phyloP scores from a whole-genome alignment of 2,329 filamentous ascomycete genomes.

The Parastagonospora nodorum region DNA sequence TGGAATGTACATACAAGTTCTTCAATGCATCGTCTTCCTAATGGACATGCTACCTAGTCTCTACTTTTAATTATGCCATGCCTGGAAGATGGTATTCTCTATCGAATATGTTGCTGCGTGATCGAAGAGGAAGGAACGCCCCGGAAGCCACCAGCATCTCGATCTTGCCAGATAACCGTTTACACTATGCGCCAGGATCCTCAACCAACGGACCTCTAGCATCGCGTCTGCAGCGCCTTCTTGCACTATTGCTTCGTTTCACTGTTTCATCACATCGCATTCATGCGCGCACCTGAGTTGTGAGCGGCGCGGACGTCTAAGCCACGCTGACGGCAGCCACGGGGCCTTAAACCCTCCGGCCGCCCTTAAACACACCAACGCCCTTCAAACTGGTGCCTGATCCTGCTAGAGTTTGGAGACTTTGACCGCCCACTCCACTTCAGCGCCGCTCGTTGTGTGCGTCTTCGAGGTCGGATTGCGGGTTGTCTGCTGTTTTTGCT shows the following conservation, averaged over 20 bases:
- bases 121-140: conserved; percentile 10
- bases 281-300: conserved; percentile 22
- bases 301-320: conserved; percentile 27
- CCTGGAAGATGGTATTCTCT: no score
- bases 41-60: no score
- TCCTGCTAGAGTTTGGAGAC: conserved; percentile 18
- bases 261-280: conserved; percentile 22
- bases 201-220: not conserved
- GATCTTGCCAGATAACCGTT: conserved; percentile 21
- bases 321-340: conserved; percentile 32
- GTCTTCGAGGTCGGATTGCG: conserved; percentile 7
- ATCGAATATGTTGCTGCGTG: not conserved
- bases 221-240: not conserved
- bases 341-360: conserved; percentile 8
- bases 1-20: no score
- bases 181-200: not conserved
- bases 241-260: conserved; percentile 2
- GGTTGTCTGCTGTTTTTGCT: conserved; percentile 2
- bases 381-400: conserved; percentile 41
- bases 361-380: conserved; percentile 14
- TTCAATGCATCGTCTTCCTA: no score
- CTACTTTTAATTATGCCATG: no score
- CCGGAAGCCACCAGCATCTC: not conserved
- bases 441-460: conserved; percentile 22
- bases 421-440: conserved; percentile 22